These are phyloP conservation scores for Trichoderma erinaceum DNA, from an alignment of 495 filamentous ascomycete genomes.

Conservation along the genomic window DNA sequence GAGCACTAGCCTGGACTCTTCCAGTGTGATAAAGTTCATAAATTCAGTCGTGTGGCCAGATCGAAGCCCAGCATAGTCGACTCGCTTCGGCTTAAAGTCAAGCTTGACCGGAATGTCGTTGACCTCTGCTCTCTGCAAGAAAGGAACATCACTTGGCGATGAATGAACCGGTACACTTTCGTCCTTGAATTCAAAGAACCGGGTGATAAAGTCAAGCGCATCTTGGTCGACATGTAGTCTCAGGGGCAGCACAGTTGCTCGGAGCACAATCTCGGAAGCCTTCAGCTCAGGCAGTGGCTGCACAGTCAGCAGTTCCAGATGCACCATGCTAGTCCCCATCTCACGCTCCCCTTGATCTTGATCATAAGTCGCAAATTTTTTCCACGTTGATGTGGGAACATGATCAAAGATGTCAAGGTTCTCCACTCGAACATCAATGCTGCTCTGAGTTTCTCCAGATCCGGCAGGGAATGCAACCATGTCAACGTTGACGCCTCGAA, in stretches of 20 bases:
- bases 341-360: constrained; percentile 78
- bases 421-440: constrained; percentile 71
- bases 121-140: constrained; percentile 85
- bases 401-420: constrained; percentile 93
- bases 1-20: constrained; percentile 79
- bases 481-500: constrained; percentile 80
- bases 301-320: constrained; percentile 81
- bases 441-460: constrained; percentile 74
- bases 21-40: constrained; percentile 96
- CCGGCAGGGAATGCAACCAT: constrained; percentile 74
- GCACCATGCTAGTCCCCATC: constrained; percentile 78
- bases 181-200: constrained; percentile 97
- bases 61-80: constrained; percentile 90
- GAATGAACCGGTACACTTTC: constrained; percentile 48
- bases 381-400: constrained; percentile 93
- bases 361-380: constrained; percentile 93
- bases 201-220: constrained; percentile 90
- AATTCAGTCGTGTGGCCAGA: constrained; percentile 98
- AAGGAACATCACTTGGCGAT: constrained; percentile 67
- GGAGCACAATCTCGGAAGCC: constrained; percentile 85
- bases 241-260: constrained; percentile 77
- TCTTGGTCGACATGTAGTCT: constrained; percentile 96
- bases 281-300: constrained; percentile 75
- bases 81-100: constrained; percentile 96
- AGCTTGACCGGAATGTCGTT: constrained; percentile 74